phyloP scores from a whole-genome alignment of 2,329 filamentous ascomycete genomes.

The Xenoacremonium recifei region DNA sequence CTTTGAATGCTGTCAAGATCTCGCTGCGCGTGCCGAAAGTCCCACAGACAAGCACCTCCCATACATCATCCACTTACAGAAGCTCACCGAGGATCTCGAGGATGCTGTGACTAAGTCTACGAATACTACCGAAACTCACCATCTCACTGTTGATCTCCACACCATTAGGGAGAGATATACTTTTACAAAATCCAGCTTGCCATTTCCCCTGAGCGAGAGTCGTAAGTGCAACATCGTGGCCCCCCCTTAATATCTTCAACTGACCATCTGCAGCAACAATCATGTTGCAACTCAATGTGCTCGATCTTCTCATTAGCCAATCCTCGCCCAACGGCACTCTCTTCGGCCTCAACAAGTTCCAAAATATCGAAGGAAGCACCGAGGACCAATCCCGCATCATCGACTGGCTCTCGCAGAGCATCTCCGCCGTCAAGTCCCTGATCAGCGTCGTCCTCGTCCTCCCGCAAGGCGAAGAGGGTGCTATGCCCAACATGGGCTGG shows the following conservation, averaged over 20 bases:
- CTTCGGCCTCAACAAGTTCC: conserved; percentile 24
- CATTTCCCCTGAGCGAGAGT: conserved; percentile 29
- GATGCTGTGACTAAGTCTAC: conserved; percentile 16
- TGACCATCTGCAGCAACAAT: conserved; percentile 16
- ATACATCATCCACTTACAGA: conserved; percentile 29
- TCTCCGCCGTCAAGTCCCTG: conserved; percentile 29
- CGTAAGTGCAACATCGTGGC: conserved; percentile 17
- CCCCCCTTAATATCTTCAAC: background rate
- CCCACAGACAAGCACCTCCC: conserved; percentile 27
- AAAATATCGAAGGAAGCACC: conserved; percentile 13
- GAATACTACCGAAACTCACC: conserved; percentile 1
- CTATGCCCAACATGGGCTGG: conserved; percentile 30
- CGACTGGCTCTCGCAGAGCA: conserved; percentile 29
- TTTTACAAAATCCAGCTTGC: conserved; percentile 20
- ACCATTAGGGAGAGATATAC: conserved; percentile 18
- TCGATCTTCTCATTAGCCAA: conserved; percentile 31
- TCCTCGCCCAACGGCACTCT: conserved; percentile 24
- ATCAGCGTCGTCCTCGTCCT: conserved; percentile 27
- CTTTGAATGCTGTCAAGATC: conserved; percentile 21
- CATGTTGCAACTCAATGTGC: conserved; percentile 25
- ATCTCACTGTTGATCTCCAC: conserved; percentile 16
- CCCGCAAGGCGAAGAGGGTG: conserved; percentile 25
- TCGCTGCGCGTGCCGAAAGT: conserved; percentile 9
- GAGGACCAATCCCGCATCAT: conserved; percentile 18
- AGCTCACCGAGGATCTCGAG: conserved; percentile 29